These are phyloP conservation scores for Exophiala xenobiotica DNA, from an alignment of 2,329 filamentous ascomycete genomes.

Conservation along the genomic window DNA sequence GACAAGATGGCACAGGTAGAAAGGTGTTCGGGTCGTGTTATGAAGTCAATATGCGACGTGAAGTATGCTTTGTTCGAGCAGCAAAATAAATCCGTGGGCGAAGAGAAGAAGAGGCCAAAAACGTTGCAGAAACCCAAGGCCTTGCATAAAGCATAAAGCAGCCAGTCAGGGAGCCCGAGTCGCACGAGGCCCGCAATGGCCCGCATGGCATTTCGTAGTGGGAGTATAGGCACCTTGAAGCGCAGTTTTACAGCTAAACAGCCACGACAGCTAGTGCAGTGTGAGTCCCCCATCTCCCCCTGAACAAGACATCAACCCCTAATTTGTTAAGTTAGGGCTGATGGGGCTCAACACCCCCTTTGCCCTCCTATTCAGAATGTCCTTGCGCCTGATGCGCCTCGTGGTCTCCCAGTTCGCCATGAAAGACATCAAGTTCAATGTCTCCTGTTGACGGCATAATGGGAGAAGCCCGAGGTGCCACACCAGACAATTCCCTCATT, in stretches of 20 bases:
- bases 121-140: conserved; percentile 1
- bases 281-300: background rate
- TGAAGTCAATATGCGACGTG: conserved; percentile 10
- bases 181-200: background rate
- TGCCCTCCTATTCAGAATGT: too few species aligned
- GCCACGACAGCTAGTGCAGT: background rate
- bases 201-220: background rate
- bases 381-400: too few species aligned
- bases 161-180: conserved; percentile 1
- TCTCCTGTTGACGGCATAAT: too few species aligned
- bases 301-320: background rate
- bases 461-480: too few species aligned
- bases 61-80: conserved; percentile 6
- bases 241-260: background rate
- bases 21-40: conserved; percentile 7
- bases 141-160: background rate
- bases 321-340: background rate
- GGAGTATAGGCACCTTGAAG: conserved; percentile 2
- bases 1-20: conserved; percentile 2
- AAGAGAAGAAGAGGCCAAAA: conserved; percentile 6
- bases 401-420: too few species aligned
- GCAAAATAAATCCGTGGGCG: conserved; percentile 17
- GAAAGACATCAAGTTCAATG: too few species aligned
- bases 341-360: too few species aligned
- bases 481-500: too few species aligned